Percentiles rank a stretch among this genome's conserved stretches.
These are phyloP conservation scores for Neurospora sp. DNA, from an alignment of 495 filamentous ascomycete genomes.

Conservation along the genomic window DNA sequence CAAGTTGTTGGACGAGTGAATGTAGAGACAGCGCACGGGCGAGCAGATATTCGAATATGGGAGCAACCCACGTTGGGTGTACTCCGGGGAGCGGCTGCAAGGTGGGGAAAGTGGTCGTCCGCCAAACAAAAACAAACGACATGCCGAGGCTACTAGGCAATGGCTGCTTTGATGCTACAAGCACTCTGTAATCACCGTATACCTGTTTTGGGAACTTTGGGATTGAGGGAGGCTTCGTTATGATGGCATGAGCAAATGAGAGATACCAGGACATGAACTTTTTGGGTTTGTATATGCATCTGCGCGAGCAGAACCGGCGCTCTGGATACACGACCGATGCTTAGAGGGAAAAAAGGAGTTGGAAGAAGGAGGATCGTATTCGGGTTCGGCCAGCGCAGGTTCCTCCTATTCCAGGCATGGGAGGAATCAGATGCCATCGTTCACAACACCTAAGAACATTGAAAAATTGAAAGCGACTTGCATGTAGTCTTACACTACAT, in stretches of 20 bases:
- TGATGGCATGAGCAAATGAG: background rate
- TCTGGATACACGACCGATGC: background rate
- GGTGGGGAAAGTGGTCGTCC: background rate
- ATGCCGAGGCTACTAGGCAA: background rate
- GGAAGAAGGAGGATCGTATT: background rate
- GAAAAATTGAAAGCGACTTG: background rate
- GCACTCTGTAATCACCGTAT: background rate
- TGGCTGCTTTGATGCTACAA: background rate
- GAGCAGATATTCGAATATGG: background rate
- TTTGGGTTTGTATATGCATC: background rate
- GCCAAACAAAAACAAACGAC: background rate
- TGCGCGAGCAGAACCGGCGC: background rate
- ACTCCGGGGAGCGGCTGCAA: background rate
- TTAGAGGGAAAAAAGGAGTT: background rate
- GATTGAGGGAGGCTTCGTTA: background rate
- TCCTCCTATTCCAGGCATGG: background rate
- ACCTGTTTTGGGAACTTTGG: background rate
- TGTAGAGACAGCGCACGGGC: background rate
- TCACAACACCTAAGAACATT: background rate
- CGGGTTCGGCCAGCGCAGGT: background rate
- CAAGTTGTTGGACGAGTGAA: slow-evolving; percentile 31
- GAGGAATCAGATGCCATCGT: background rate
- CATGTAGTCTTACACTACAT: background rate
- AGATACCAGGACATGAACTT: background rate
- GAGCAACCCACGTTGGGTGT: background rate